phyloP scores from a whole-genome alignment of 805 yeast genomes.

The Pichia deserticola region DNA sequence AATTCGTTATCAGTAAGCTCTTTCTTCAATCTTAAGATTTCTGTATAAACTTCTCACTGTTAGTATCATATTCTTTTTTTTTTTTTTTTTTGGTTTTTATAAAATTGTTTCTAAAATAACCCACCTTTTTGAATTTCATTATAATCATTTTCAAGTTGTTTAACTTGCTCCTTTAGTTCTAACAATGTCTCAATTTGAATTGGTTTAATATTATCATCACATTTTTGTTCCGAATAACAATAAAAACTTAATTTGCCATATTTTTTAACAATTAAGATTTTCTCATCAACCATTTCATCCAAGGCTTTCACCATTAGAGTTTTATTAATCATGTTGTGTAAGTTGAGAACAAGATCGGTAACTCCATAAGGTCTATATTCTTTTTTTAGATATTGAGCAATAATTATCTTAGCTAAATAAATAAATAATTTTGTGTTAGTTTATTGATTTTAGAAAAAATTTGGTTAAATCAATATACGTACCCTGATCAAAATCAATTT shows the following conservation, averaged over 20 bases:
- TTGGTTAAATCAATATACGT: not conserved
- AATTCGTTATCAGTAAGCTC: not conserved
- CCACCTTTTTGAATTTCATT: slow-evolving; percentile 1
- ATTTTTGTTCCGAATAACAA: slow-evolving; percentile 25
- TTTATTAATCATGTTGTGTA: slow-evolving; percentile 35
- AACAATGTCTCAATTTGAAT: slow-evolving; percentile 4
- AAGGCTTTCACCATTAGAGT: slow-evolving; percentile 29
- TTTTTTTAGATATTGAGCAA: slow-evolving; percentile 29
- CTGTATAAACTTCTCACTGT: not conserved
- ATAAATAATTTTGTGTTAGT: not conserved
- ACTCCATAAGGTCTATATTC: slow-evolving; percentile 44
- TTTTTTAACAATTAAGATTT: slow-evolving; percentile 30
- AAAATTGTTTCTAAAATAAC: not conserved
- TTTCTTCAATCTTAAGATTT: not conserved
- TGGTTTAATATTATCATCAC: not conserved
- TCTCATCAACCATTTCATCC: slow-evolving; percentile 29
- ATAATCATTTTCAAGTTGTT: not conserved
- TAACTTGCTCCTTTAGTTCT: not conserved
- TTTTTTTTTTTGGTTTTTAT: too few relatives aligned
- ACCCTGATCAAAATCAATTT: slow-evolving; percentile 13
- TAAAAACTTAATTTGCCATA: slow-evolving; percentile 40
- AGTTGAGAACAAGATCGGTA: slow-evolving; percentile 38
- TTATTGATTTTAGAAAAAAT: not conserved
- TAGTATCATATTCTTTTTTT: too few relatives aligned
- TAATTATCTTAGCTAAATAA: slow-evolving; percentile 5